Base-by-base conservation (phyloP, 768 basidiomycete species). In the Podaxis sp. region DNA sequence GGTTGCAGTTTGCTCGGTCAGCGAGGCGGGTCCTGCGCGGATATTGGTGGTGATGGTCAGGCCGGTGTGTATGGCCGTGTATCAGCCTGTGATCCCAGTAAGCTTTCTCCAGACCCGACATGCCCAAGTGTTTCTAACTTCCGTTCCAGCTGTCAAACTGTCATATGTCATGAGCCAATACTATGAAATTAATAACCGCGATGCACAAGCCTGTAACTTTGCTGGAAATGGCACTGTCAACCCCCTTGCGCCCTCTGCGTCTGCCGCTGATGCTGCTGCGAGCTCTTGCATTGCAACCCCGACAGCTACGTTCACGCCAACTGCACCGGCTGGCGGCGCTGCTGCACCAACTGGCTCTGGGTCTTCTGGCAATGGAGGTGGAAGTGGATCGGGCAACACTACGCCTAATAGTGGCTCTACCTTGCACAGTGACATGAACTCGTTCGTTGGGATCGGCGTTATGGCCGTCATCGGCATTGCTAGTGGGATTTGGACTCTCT, bases 171-270 rank as follows among this genome's bases (percentile, higher is more conserved):
- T 96, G 85, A 90, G 84, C 72, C 77, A 86, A 63, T 94, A 83
- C 72, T 96, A 89, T 70, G 85, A 90, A 68, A 72, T 78, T 33
- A 83, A 83, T 59, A 82, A 82, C 72, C 82, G 83, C 64, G 76
- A 86, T 58, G 69, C 76, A 17, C 77, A 82, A 56, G 80, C 91
- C 7, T 96, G 94, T 76, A 84, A 82, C 77, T 96, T 97, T 71
- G 73, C 74, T 57, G 93, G 94, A 7, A 97, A 97, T 70, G 94
- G 87, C 4, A 93, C 91, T 15, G 78, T 93, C 65, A 91, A 91
- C 68, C 11, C 77, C 15, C 70, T 69, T 2, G 84, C 85, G 15
- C 80, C 88, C 33, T 71, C 88, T 6, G 75, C 75, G 15, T 75
- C 80, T 9, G 79, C 80, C 29, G 84, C 85, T 46, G 77, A 77